Evolutionary conservation across 1,139 yeast species (phyloP).

Genomic region (Candida sp.): DNA sequence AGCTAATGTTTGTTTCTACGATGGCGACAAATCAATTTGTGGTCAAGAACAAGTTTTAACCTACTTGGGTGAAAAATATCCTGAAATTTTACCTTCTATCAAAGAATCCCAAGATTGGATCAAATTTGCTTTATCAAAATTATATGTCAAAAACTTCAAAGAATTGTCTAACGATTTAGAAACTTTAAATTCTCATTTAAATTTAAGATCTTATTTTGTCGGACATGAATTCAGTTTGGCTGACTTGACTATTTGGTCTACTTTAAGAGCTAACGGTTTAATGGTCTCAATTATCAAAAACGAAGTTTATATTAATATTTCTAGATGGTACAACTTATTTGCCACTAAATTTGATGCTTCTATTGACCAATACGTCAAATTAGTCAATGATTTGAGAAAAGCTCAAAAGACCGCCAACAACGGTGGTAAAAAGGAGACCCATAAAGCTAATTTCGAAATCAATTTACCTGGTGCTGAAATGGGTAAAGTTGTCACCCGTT

Average conservation of each 20-base stretch:
- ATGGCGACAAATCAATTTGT: slow-evolving; percentile 41
- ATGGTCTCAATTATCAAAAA: slow-evolving; percentile 88
- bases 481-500: slow-evolving; percentile 95
- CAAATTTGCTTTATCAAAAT: slow-evolving; percentile 62
- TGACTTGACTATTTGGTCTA: slow-evolving; percentile 93
- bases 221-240: slow-evolving; percentile 70
- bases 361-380: slow-evolving; percentile 64
- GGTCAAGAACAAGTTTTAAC: slow-evolving; percentile 44
- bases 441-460: slow-evolving; percentile 91
- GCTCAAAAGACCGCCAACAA: slow-evolving; percentile 43
- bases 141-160: slow-evolving; percentile 84
- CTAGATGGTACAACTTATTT: slow-evolving; percentile 89
- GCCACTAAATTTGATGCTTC: slow-evolving; percentile 66
- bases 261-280: slow-evolving; percentile 86
- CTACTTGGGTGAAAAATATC: slow-evolving; percentile 45
- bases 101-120: slow-evolving; percentile 56
- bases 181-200: slow-evolving; percentile 70
- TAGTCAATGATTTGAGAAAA: slow-evolving; percentile 73
- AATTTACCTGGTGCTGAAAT: slow-evolving; percentile 86
- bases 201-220: slow-evolving; percentile 75
- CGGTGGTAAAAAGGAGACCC: slow-evolving; percentile 71
- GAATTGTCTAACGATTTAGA: slow-evolving; percentile 74
- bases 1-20: slow-evolving; percentile 41
- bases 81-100: slow-evolving; percentile 29
- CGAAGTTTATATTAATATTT: slow-evolving; percentile 76